Conservation (phyloP, 2,329 filamentous ascomycete species). For the Epichloe uncinata region DNA sequence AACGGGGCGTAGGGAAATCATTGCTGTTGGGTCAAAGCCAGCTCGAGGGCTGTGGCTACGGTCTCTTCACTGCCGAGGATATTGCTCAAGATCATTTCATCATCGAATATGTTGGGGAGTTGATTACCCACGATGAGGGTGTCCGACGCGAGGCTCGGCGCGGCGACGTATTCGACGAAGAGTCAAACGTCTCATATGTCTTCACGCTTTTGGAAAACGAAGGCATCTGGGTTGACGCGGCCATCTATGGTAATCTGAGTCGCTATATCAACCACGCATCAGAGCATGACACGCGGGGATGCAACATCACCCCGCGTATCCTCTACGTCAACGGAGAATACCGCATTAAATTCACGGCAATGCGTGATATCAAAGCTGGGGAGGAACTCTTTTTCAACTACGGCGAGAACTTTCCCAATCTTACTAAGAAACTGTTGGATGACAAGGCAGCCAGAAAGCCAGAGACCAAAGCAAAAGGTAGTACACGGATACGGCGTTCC, state of each 20-base stretch:
- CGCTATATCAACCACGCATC: conserved; percentile 73
- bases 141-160: conserved; percentile 51
- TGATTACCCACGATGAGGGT: conserved; percentile 57
- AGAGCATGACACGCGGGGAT: conserved; percentile 35
- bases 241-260: conserved; percentile 65
- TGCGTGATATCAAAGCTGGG: conserved; percentile 51
- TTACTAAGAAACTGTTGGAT: conserved; percentile 32
- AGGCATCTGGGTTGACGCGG: conserved; percentile 59
- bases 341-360: conserved; percentile 61
- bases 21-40: conserved; percentile 58
- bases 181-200: conserved; percentile 50
- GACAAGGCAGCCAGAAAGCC: conserved; percentile 22
- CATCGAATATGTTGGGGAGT: conserved; percentile 69
- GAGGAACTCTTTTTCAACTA: conserved; percentile 79
- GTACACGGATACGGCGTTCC: conserved; percentile 8
- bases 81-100: conserved; percentile 59
- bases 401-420: conserved; percentile 52
- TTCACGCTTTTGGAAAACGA: conserved; percentile 47
- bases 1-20: conserved; percentile 51
- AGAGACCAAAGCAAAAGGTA: conserved; percentile 11
- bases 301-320: conserved; percentile 51
- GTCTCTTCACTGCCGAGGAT: conserved; percentile 57
- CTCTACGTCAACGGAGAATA: conserved; percentile 63
- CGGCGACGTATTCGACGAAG: conserved; percentile 46
- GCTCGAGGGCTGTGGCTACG: conserved; percentile 57